Conservation (phyloP, 495 filamentous ascomycete genomes). For the Hyaloscypha bicolor region DNA sequence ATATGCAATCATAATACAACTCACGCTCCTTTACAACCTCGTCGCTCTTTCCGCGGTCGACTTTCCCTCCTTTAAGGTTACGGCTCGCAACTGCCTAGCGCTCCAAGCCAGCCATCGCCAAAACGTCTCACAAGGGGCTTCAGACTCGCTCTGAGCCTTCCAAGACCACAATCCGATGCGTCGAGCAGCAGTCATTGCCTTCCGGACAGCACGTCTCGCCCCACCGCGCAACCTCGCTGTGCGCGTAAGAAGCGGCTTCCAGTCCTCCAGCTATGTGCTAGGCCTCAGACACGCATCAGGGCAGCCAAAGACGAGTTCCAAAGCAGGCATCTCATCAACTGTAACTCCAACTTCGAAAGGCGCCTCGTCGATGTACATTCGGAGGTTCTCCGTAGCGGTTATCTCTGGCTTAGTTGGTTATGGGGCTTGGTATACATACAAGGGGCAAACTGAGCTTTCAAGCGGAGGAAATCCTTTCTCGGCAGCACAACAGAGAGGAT, state of each 20-base stretch:
- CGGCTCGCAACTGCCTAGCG: conserved; percentile 9
- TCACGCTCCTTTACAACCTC: not conserved
- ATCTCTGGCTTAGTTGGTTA: conserved; percentile 64
- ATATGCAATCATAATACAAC: not conserved
- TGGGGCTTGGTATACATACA: conserved; percentile 68
- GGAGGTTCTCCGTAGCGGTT: conserved; percentile 62
- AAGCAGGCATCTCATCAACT: conserved; percentile 33
- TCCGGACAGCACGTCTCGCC: conserved; percentile 62
- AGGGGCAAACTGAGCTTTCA: conserved; percentile 27
- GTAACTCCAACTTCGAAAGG: conserved; percentile 36
- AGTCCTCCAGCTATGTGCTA: conserved; percentile 49
- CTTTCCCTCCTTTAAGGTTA: not conserved
- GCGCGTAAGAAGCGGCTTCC: conserved; percentile 38
- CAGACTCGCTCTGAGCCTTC: conserved; percentile 20
- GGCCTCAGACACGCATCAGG: conserved; percentile 46
- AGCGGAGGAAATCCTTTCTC: conserved; percentile 1
- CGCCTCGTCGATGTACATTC: conserved; percentile 63
- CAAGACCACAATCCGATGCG: conserved; percentile 53
- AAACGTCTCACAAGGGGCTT: conserved; percentile 9
- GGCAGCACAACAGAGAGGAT: not conserved
- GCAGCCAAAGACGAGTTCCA: conserved; percentile 38
- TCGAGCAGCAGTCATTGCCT: conserved; percentile 62
- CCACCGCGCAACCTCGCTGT: conserved; percentile 54
- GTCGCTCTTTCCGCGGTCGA: conserved; percentile 11
- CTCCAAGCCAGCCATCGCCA: conserved; percentile 1